Conservation (phyloP, 345 rosid genomes). For the Bruguiera gymnorhiza region DNA sequence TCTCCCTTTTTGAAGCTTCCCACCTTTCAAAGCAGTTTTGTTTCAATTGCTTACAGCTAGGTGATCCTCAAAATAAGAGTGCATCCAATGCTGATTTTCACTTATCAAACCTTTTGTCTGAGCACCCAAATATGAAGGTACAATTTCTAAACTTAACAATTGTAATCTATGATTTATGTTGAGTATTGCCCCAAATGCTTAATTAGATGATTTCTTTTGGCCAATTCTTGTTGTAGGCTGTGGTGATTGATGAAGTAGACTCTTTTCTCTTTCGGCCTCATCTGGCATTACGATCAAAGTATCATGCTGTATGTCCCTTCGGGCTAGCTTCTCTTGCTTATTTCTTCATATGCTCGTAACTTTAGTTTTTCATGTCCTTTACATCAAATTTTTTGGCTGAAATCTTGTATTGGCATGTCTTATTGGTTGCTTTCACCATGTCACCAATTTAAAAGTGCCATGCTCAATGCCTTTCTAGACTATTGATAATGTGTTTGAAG, state of each 20-base stretch:
- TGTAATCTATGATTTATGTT: not conserved
- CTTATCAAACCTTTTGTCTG: slow-evolving; percentile 81
- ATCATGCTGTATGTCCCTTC: slow-evolving; percentile 70
- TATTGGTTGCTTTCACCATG: too few relatives aligned
- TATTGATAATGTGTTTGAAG: not conserved
- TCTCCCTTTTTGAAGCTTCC: too few relatives aligned
- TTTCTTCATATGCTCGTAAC: too few relatives aligned
- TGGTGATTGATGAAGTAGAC: slow-evolving; percentile 91
- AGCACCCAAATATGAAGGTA: slow-evolving; percentile 99
- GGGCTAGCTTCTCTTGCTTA: not conserved
- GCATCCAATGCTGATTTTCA: slow-evolving; percentile 96
- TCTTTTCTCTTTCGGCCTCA: slow-evolving; percentile 87
- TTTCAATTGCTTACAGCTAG: slow-evolving; percentile 53
- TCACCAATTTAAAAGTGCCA: not conserved
- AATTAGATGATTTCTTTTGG: not conserved
- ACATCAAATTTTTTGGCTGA: too few relatives aligned
- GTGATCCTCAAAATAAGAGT: slow-evolving; percentile 94
- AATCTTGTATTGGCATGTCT: too few relatives aligned
- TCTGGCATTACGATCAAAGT: slow-evolving; percentile 76
- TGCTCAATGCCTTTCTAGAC: not conserved
- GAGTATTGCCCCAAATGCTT: not conserved
- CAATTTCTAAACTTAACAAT: slow-evolving; percentile 5
- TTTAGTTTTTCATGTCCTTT: too few relatives aligned
- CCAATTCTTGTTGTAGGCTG: slow-evolving; percentile 52
- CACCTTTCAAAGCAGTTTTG: slow-evolving; percentile 7